Evolutionary conservation across 345 rosid species (phyloP).

Genomic region (Euphorbia pulcherrima): DNA sequence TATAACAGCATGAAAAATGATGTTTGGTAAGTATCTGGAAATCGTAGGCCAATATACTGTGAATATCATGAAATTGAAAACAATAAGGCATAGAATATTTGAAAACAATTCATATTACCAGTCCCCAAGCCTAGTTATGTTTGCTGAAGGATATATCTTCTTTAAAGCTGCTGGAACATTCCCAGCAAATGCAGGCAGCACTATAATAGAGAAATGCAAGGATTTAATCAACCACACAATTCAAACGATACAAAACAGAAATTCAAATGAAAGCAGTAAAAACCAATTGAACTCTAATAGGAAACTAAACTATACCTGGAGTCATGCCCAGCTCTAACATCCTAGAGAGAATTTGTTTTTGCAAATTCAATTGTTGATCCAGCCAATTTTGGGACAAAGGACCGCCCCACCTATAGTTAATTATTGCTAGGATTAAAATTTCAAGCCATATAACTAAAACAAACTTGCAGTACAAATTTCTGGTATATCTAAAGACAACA

Average conservation of each 20-base stretch:
- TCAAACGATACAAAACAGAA: not conserved
- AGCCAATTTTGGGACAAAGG: conserved; percentile 83
- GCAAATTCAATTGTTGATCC: conserved; percentile 67
- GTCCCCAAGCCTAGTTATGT: conserved; percentile 78
- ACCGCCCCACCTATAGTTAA: conserved; percentile 83
- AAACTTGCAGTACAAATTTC: not conserved
- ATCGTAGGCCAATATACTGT: conserved; percentile 4
- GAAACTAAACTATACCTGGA: conserved; percentile 52
- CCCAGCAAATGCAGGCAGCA: conserved; percentile 95
- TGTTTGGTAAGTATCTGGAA: not conserved
- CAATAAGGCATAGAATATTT: not conserved
- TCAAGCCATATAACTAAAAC: not conserved
- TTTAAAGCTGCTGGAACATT: conserved; percentile 87
- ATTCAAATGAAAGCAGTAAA: not conserved
- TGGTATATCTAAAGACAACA: not conserved
- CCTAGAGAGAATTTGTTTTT: conserved; percentile 71
- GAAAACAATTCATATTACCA: conserved; percentile 47
- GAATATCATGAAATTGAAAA: conserved; percentile 12
- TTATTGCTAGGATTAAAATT: conserved; percentile 1
- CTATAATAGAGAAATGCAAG: conserved; percentile 38
- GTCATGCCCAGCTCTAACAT: conserved; percentile 94
- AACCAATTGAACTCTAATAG: not conserved
- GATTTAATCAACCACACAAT: conserved; percentile 5
- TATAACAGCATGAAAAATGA: conserved; percentile 8
- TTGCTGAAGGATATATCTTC: conserved; percentile 70